Base-by-base conservation (phyloP, 1,139 yeast genomes). In the Suhomyces coccinellae region DNA sequence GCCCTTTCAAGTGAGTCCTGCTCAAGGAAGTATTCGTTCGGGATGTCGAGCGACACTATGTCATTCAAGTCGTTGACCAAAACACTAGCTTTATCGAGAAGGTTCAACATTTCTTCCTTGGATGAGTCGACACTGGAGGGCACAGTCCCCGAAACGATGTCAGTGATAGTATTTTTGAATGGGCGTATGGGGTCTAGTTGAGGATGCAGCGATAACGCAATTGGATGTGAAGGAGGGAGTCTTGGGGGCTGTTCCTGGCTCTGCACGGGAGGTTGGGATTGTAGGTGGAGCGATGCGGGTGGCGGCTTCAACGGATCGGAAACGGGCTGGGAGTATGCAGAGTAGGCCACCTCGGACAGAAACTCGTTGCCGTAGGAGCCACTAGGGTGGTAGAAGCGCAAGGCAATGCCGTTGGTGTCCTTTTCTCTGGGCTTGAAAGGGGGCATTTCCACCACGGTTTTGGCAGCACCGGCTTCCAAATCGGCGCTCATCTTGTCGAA, bases 31-130 rank as follows among this genome's bases (percentile, higher is more conserved):
- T 31, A 37, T 15, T 44, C 47, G 22, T 34, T 28, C 13, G 38
- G 33, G 13, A 42, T 24, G 15, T 43, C 48, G 29, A 46, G 29
- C n/a, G 46, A 52, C 34, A 73, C 67, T 40, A 75, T 55, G 26
- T 71, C 78, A 49, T 72, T 71, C 52, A 79, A 66, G 49, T 79
- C 83, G 40, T 71, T 70, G 14, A 80, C 82, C 48, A 80, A 61
- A 32, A 70, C 55, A 27, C 74, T 66, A 3, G 84, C 84, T 41
- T 79, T 83, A 49, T 74, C 73, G 50, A 79, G 72, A 14, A 80
- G 46, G 47, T 52, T 48, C 42, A 59, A 52, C 52, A 64, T 47
- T 40, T 61, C 63, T 26, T 43, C 34, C 41, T 30, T 39, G 40
- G 37, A 29, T 26, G 38, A 29, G 42, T 49, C n/a, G 37, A 36